Evolutionary conservation across 192 early-diverging fungal genomes (phyloP).

Genomic region (Mortierella hygrophila): DNA sequence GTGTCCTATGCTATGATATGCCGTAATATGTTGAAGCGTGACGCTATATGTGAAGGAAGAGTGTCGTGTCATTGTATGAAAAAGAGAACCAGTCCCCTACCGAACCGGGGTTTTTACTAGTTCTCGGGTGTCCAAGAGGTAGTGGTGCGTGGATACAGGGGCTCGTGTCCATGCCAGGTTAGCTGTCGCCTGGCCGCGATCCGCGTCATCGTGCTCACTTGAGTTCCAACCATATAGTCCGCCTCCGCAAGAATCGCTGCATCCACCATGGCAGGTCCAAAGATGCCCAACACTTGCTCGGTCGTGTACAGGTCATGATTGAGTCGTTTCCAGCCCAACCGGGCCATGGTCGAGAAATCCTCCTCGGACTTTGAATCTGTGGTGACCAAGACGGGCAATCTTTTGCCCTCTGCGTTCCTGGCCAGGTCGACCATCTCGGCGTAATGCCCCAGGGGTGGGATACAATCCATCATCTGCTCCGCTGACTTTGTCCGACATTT

Average conservation of each 20-base stretch:
- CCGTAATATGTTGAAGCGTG: background rate
- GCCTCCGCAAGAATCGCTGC: conserved; percentile 38
- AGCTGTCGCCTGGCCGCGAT: conserved; percentile 27
- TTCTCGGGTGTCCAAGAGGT: conserved; percentile 18
- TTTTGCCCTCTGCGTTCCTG: background rate
- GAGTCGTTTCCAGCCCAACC: conserved; percentile 34
- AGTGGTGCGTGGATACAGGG: conserved; percentile 37
- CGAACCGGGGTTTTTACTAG: background rate
- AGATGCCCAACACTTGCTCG: conserved; percentile 40
- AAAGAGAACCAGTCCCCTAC: background rate
- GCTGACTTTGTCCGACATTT: conserved; percentile 24
- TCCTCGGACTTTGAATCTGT: conserved; percentile 26
- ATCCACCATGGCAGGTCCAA: conserved; percentile 48
- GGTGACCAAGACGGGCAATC: conserved; percentile 34
- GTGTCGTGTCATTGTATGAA: no score
- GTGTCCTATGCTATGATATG: background rate
- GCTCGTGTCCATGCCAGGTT: conserved; percentile 25
- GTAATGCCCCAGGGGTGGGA: conserved; percentile 36
- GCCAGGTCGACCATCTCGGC: conserved; percentile 42
- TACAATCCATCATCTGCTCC: conserved; percentile 28
- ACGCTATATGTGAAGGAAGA: background rate
- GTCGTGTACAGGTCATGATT: conserved; percentile 47
- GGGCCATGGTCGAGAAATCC: conserved; percentile 35
- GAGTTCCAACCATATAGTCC: conserved; percentile 36
- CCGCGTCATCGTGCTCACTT: conserved; percentile 32